Conservation (phyloP, 83 land plant genomes). For the Picea abies region DNA sequence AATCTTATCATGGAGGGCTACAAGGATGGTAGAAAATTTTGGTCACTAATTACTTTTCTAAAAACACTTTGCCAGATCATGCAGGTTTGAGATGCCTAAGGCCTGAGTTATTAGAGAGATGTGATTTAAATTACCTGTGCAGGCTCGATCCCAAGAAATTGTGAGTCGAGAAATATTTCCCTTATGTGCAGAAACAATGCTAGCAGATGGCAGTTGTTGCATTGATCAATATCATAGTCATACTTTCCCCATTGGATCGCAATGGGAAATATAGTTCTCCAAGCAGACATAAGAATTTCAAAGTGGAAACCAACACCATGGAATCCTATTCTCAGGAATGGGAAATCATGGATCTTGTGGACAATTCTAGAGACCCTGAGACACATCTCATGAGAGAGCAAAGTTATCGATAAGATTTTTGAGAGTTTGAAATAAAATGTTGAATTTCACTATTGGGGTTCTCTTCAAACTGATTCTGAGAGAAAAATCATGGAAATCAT, state of each 20-base stretch:
- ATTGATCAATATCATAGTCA: neutral
- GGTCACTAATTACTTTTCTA: neutral
- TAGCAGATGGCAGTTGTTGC: neutral
- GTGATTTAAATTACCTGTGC: neutral
- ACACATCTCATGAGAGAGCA: neutral
- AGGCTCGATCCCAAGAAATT: neutral
- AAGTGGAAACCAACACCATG: neutral
- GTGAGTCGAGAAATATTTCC: neutral
- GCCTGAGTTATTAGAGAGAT: neutral
- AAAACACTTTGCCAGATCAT: neutral
- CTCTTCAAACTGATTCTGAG: neutral
- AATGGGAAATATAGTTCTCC: neutral
- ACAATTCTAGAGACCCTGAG: neutral
- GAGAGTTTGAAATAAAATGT: neutral
- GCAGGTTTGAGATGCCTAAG: neutral
- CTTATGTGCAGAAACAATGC: neutral
- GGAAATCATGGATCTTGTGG: slow-evolving; percentile 11
- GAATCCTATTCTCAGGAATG: neutral
- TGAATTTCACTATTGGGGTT: neutral
- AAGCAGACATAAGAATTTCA: neutral
- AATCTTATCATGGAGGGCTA: neutral
- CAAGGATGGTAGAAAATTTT: neutral
- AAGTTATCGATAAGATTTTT: neutral
- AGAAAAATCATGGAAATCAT: no score
- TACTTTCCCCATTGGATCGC: no score